phyloP scores from a whole-genome alignment of 352 stramenopile genomes.

The Blastocystis sp. region DNA sequence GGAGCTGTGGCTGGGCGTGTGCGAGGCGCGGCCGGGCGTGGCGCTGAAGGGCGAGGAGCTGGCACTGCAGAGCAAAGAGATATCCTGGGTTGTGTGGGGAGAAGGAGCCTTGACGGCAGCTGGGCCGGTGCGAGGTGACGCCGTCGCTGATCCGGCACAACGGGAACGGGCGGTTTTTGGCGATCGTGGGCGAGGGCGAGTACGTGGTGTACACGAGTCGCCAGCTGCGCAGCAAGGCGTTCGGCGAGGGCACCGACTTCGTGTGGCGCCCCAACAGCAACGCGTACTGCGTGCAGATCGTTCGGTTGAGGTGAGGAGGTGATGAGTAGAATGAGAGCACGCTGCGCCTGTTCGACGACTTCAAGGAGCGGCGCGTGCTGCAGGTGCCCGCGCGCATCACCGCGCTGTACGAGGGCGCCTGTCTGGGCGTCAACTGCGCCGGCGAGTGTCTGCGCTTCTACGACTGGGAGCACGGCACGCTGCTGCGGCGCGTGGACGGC shows the following conservation, averaged over 20 bases:
- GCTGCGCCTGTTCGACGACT: slow-evolving; percentile 97
- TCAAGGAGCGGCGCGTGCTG: slow-evolving; percentile 90
- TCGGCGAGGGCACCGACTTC: slow-evolving; percentile 94
- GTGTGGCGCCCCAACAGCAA: slow-evolving; percentile 91
- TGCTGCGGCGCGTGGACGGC: slow-evolving; percentile 77
- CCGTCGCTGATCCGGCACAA: slow-evolving; percentile 95
- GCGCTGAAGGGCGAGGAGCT: slow-evolving; percentile 25
- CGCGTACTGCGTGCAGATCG: slow-evolving; percentile 78
- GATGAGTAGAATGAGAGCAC: slow-evolving; percentile 84
- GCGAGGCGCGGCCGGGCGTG: not conserved
- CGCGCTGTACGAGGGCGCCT: slow-evolving; percentile 87
- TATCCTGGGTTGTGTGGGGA: not conserved
- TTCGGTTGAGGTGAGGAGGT: not conserved
- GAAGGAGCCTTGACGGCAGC: slow-evolving; percentile 73
- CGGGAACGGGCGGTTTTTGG: slow-evolving; percentile 95
- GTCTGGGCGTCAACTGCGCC: slow-evolving; percentile 87
- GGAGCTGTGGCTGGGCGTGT: slow-evolving; percentile 79
- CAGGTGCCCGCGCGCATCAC: slow-evolving; percentile 89
- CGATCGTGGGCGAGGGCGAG: slow-evolving; percentile 97
- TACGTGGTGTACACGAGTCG: slow-evolving; percentile 99
- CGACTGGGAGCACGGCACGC: slow-evolving; percentile 93
- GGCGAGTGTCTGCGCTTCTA: slow-evolving; percentile 94
- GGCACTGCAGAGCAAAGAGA: slow-evolving; percentile 10
- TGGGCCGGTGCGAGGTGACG: slow-evolving; percentile 94
- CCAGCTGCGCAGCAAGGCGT: slow-evolving; percentile 84